Conservation (phyloP, 805 yeast species). For the Starmerella khaoyaiensis region DNA sequence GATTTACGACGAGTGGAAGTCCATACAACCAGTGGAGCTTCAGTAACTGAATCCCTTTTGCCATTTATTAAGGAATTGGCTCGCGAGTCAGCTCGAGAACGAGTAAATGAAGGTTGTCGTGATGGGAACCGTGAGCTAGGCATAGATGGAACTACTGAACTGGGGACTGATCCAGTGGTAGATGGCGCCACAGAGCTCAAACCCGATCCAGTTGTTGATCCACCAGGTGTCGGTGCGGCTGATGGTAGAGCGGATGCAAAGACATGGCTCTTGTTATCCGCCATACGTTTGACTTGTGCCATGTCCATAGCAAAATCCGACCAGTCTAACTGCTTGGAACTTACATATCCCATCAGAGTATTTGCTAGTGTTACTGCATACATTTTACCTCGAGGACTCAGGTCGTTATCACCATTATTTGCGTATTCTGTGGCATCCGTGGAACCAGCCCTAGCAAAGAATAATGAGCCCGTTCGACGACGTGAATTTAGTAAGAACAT, state of each 20-base stretch:
- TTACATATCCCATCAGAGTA: constrained; percentile 36
- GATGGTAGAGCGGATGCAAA: constrained; percentile 13
- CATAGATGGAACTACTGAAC: constrained; percentile 1
- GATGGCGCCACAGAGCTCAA: constrained; percentile 11
- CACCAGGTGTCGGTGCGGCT: constrained; percentile 7
- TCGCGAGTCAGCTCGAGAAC: constrained; percentile 5
- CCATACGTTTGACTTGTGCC: constrained; percentile 13
- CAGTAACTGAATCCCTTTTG: constrained; percentile 7
- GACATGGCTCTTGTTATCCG: constrained; percentile 16
- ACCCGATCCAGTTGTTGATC: constrained; percentile 8
- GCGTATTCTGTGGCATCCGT: constrained; percentile 39
- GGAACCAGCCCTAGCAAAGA: constrained; percentile 51
- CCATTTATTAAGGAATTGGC: constrained; percentile 1
- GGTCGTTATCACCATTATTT: constrained; percentile 66
- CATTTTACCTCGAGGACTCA: constrained; percentile 56
- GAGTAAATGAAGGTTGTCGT: constrained; percentile 1
- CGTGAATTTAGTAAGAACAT: constrained; percentile 85
- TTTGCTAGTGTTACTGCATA: constrained; percentile 55
- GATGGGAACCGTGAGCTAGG: constrained; percentile 5
- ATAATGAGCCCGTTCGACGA: constrained; percentile 79
- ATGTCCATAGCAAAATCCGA: constrained; percentile 14
- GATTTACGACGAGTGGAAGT: constrained; percentile 84
- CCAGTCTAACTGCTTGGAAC: constrained; percentile 19
- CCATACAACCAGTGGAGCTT: constrained; percentile 60
- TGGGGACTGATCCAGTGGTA: constrained; percentile 8